Percentiles rank a stretch among this genome's conserved stretches.
Evolutionary conservation across 768 basidiomycete genomes (phyloP).

Genomic region (Punctularia strigosozonata): DNA sequence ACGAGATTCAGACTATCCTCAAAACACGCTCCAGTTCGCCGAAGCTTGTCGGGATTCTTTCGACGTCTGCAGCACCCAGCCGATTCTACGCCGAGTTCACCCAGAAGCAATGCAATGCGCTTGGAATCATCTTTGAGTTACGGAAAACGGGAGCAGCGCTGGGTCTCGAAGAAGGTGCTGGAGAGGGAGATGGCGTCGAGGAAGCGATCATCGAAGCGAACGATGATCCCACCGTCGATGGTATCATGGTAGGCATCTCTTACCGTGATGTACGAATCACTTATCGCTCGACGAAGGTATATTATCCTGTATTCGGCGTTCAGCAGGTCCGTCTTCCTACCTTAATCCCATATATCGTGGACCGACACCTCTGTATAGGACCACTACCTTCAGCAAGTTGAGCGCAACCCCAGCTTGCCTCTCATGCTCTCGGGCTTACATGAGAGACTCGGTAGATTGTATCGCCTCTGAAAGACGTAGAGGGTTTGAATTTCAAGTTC

Average conservation of each 20-base stretch:
- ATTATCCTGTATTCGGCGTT: slow-evolving; percentile 91
- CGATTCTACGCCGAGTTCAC: slow-evolving; percentile 86
- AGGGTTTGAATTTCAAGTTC: slow-evolving; percentile 94
- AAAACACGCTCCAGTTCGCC: slow-evolving; percentile 32
- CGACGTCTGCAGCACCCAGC: slow-evolving; percentile 73
- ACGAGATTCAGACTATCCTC: slow-evolving; percentile 49
- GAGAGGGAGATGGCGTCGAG: slow-evolving; percentile 84
- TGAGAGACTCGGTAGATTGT: slow-evolving; percentile 47
- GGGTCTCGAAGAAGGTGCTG: slow-evolving; percentile 30
- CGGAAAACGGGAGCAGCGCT: slow-evolving; percentile 56
- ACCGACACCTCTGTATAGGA: slow-evolving; percentile 39
- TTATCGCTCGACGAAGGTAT: slow-evolving; percentile 42
- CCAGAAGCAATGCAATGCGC: slow-evolving; percentile 74
- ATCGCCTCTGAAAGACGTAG: slow-evolving; percentile 93
- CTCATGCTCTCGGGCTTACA: slow-evolving; percentile 2
- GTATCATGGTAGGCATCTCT: slow-evolving; percentile 68
- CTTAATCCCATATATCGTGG: slow-evolving; percentile 1
- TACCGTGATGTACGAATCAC: neutral
- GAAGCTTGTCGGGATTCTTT: slow-evolving; percentile 84
- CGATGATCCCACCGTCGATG: slow-evolving; percentile 72
- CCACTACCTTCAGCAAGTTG: slow-evolving; percentile 93
- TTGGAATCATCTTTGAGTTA: slow-evolving; percentile 83
- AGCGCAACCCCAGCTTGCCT: slow-evolving; percentile 5
- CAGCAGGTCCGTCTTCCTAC: slow-evolving; percentile 51
- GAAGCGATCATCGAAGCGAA: slow-evolving; percentile 95